These are phyloP conservation scores for Chamaecrista fasciculata DNA, from an alignment of 306 rosid species.

Conservation along the genomic window DNA sequence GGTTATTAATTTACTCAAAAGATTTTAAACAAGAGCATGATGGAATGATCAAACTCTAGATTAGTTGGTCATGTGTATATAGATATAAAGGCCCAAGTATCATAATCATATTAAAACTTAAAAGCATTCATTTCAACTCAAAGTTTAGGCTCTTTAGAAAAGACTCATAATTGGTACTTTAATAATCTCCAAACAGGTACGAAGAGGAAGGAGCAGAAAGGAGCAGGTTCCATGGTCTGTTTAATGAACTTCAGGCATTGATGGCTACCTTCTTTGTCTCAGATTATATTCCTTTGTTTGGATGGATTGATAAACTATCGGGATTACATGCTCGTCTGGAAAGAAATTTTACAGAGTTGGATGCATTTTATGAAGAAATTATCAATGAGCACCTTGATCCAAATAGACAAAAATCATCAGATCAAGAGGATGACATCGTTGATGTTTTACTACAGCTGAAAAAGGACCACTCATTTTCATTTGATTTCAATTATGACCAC, in stretches of 20 bases:
- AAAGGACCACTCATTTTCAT: slow-evolving; percentile 10
- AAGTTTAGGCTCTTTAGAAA: too few relatives aligned
- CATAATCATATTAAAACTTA: too few relatives aligned
- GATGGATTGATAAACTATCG: slow-evolving; percentile 12
- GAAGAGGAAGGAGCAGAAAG: slow-evolving; percentile 17
- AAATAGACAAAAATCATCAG: not conserved
- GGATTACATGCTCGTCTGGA: slow-evolving; percentile 15
- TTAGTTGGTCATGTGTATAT: too few relatives aligned
- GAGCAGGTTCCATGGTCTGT: slow-evolving; percentile 2
- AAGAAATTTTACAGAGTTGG: not conserved
- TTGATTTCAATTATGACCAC: slow-evolving; percentile 15
- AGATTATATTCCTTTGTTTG: not conserved
- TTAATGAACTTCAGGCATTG: not conserved
- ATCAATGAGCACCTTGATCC: slow-evolving; percentile 27
- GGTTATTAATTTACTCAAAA: too few relatives aligned
- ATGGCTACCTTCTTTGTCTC: not conserved
- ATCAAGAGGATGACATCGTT: too few relatives aligned
- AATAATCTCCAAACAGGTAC: too few relatives aligned
- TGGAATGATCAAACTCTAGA: too few relatives aligned
- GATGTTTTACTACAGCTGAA: slow-evolving; percentile 15
- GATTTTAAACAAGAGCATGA: too few relatives aligned
- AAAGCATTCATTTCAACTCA: too few relatives aligned
- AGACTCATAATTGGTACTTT: too few relatives aligned
- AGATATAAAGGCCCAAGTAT: too few relatives aligned
- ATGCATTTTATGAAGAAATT: not conserved